phyloP scores from a whole-genome alignment of 2,329 filamentous ascomycete genomes.

The Scedosporium aurantiacum region DNA sequence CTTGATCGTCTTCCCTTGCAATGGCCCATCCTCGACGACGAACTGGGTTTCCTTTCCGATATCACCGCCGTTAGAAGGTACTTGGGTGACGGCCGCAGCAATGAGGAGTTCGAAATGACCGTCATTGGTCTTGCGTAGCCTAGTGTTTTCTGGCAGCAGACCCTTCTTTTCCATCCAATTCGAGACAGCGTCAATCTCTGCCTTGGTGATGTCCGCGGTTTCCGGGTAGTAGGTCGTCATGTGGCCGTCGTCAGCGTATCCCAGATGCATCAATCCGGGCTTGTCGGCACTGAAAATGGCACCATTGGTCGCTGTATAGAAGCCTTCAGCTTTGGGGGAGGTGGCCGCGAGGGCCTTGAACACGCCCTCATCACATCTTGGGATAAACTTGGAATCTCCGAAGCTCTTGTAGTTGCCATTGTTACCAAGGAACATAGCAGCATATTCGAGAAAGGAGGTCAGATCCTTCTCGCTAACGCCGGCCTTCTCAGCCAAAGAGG shows the following conservation, averaged over 20 bases:
- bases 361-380: conserved; percentile 52
- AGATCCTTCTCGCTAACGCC: conserved; percentile 53
- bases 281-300: conserved; percentile 60
- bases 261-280: conserved; percentile 59
- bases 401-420: conserved; percentile 81
- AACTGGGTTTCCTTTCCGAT: conserved; percentile 55
- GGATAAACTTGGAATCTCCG: conserved; percentile 75
- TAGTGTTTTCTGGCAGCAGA: conserved; percentile 65
- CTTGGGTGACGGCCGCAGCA: conserved; percentile 51
- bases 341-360: conserved; percentile 54
- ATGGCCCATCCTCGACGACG: conserved; percentile 43
- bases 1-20: conserved; percentile 57
- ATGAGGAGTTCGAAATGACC: conserved; percentile 64
- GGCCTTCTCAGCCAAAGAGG: conserved; percentile 51
- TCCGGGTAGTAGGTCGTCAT: conserved; percentile 76
- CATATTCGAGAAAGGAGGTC: conserved; percentile 62
- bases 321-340: conserved; percentile 47
- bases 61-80: conserved; percentile 55
- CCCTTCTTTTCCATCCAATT: conserved; percentile 62
- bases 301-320: conserved; percentile 57
- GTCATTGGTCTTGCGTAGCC: conserved; percentile 54
- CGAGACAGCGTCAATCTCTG: conserved; percentile 63
- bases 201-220: conserved; percentile 61
- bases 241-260: conserved; percentile 63
- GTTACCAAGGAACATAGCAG: conserved; percentile 69